Evolutionary conservation across 495 filamentous ascomycete genomes (phyloP), one percentile per base, ranked within the genome.

Genomic region (Xylaria longipes): DNA sequence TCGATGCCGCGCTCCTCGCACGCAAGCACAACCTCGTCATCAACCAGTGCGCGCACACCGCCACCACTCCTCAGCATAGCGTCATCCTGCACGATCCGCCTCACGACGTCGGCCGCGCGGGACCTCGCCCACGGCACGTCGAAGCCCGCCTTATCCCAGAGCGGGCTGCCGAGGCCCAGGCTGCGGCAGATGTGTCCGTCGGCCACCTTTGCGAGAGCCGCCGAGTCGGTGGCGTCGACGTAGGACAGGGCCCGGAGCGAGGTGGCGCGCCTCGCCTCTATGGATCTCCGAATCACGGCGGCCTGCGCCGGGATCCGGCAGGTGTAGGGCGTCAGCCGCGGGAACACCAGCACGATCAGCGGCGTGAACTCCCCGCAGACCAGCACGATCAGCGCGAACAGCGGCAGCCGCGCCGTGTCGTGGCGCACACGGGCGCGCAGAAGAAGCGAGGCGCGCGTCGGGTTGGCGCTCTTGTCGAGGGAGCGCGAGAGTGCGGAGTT

Each of bases 321-420:
- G 0, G 93, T 92, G 68, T 84, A 87, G 0, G 95, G 95, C 17
- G 96, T 91, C 43, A 93, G 79, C 9, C 84, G 82, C 7, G 88
- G 88, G 22, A 95, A 80, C n/a, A 92, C 82, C 6, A 91, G 79
- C 0, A 91, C 86, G 8, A 96, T 78, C 2, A 98, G 72, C 0
- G 95, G 94, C 8, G 94, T 93, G 78, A 96, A 90, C 77, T 98
- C 95, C 3, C 93, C 96, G 77, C 90, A 93, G 46, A 97, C 56
- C 1, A 94, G 66, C 2, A 97, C 84, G 3, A 97, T 77, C 3
- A 97, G 27, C 0, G 77, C 87, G 78, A 99, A 97, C 3, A 90
- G 77, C 4, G 94, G 93, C 39, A 98, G 84, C n/a, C 92, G 89
- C 0, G 84, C 81, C 12, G 91, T 81, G 77, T 98, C 96, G 74